These are phyloP conservation scores for Poteriospumella lacustris DNA, from an alignment of 108 stramenopile species.

Conservation along the genomic window DNA sequence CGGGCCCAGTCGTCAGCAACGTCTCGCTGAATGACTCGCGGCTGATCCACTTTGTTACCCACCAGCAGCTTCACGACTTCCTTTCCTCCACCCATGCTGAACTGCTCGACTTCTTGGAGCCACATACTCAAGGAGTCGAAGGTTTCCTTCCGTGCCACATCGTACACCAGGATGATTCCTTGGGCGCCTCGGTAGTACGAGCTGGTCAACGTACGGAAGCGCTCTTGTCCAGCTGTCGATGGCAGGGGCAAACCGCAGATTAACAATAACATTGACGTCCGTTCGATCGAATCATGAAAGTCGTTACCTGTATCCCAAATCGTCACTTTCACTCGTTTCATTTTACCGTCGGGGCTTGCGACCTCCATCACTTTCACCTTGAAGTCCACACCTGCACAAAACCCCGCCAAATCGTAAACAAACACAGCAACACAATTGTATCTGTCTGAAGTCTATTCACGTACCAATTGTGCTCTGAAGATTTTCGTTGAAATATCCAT, in stretches of 20 bases:
- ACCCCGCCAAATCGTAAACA: background rate
- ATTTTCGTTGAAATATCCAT: slow-evolving; percentile 94
- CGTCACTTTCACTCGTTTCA: slow-evolving; percentile 40
- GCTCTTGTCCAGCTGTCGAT: slow-evolving; percentile 98
- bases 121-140: slow-evolving; percentile 94
- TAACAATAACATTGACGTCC: slow-evolving; percentile 72
- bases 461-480: slow-evolving; percentile 89
- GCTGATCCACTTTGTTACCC: slow-evolving; percentile 83
- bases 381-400: slow-evolving; percentile 55
- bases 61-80: slow-evolving; percentile 91
- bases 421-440: background rate
- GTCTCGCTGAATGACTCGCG: slow-evolving; percentile 67
- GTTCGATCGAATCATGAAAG: too few species aligned
- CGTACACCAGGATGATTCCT: slow-evolving; percentile 97
- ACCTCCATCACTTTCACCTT: slow-evolving; percentile 55
- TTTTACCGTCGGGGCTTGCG: slow-evolving; percentile 11
- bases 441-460: slow-evolving; percentile 53
- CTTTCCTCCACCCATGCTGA: slow-evolving; percentile 84
- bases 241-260: too few species aligned
- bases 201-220: slow-evolving; percentile 94
- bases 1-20: slow-evolving; percentile 88
- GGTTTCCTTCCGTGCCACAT: slow-evolving; percentile 91
- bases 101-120: slow-evolving; percentile 93
- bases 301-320: slow-evolving; percentile 48
- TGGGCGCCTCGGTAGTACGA: slow-evolving; percentile 97